These are phyloP conservation scores for Pseudocercospora fijiensis DNA, from an alignment of 2,329 filamentous ascomycete species.

Conservation along the genomic window DNA sequence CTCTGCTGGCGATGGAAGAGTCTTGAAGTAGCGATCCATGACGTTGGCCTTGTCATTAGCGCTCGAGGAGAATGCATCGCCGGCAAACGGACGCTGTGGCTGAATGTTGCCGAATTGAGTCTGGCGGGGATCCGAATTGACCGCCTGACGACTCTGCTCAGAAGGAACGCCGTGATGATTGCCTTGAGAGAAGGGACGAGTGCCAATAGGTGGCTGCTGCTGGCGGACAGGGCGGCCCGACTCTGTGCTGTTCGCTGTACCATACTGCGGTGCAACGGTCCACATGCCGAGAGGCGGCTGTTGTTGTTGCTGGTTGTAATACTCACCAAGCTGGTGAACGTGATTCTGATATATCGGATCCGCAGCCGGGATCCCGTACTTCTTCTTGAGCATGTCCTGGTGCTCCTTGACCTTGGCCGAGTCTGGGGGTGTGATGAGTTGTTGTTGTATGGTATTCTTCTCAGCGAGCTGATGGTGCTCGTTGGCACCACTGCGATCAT, in stretches of 20 bases:
- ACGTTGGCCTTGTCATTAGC: constrained; percentile 15
- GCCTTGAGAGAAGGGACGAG: constrained; percentile 19
- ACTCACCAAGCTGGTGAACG: not conserved
- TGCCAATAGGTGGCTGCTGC: constrained; percentile 23
- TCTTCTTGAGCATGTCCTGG: constrained; percentile 6
- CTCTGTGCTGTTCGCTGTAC: not conserved
- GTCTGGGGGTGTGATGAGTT: constrained; percentile 4
- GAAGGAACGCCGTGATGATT: constrained; percentile 8
- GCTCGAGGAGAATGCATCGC: not conserved
- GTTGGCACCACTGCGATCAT: constrained; percentile 18
- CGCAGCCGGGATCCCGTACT: not conserved
- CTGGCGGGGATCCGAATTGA: not conserved
- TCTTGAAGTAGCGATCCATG: constrained; percentile 16
- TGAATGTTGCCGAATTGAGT: not conserved
- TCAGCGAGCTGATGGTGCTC: constrained; percentile 9
- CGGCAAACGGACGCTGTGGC: not conserved
- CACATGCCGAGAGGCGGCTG: not conserved
- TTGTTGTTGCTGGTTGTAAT: not conserved
- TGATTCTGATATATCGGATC: not conserved
- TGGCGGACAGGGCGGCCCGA: constrained; percentile 1
- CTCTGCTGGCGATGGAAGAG: constrained; percentile 11
- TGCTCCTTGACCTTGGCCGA: constrained; percentile 5
- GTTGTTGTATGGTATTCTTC: not conserved
- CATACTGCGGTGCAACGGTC: constrained; percentile 2
- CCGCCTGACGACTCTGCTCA: not conserved